phyloP scores from a whole-genome alignment of 225 moss, liverwort and hornwort species.

The Bryoerythrophyllum caledonicum region DNA sequence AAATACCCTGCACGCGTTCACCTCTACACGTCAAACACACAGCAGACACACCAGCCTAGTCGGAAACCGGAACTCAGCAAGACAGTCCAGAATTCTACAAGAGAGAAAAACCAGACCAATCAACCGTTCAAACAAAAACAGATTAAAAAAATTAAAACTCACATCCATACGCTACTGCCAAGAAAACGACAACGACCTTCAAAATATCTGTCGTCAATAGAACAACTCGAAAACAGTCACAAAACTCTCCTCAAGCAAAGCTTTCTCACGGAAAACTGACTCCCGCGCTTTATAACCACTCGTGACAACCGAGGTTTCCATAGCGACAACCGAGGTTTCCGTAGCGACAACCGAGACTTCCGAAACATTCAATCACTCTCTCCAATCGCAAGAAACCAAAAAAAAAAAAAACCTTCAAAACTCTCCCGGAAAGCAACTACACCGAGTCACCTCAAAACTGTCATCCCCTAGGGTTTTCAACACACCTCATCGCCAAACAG shows the following conservation, averaged over 20 bases:
- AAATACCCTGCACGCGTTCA: conserved; percentile 6
- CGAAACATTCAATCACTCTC: background rate
- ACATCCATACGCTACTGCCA: background rate
- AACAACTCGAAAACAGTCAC: background rate
- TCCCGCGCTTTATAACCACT: background rate
- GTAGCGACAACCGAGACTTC: background rate
- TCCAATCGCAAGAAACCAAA: background rate
- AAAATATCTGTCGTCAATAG: background rate
- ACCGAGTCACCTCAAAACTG: background rate
- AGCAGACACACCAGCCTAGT: background rate
- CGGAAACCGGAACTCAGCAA: background rate
- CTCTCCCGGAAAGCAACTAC: background rate
- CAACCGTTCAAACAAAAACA: background rate
- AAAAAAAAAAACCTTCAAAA: background rate
- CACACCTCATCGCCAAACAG: conserved; percentile 21
- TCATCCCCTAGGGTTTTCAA: background rate
- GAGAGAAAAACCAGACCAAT: background rate
- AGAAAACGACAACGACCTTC: background rate
- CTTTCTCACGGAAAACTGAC: background rate
- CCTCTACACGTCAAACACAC: background rate
- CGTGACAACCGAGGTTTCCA: background rate
- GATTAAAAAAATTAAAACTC: background rate
- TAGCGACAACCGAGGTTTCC: background rate
- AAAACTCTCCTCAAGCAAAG: background rate
- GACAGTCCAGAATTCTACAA: background rate